Evolutionary conservation across 495 filamentous ascomycete genomes (phyloP).

Genomic region (Aspergillus egyptiacus): DNA sequence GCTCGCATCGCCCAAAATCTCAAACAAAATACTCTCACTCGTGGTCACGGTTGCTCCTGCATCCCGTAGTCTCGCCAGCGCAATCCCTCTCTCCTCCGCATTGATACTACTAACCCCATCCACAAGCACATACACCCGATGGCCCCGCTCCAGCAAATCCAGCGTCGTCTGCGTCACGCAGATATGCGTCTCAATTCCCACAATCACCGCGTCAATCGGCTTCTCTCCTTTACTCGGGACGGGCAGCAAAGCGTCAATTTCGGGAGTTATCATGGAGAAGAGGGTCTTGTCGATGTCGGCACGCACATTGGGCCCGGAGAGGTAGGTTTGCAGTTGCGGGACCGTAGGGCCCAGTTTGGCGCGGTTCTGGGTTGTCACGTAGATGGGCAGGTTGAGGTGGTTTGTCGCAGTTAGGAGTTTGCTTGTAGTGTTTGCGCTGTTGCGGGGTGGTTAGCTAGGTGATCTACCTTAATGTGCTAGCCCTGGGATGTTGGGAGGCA

Average conservation of each 20-base stretch:
- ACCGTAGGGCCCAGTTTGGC: slow-evolving; percentile 72
- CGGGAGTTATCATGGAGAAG: slow-evolving; percentile 73
- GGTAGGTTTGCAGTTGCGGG: slow-evolving; percentile 51
- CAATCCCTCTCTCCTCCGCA: slow-evolving; percentile 70
- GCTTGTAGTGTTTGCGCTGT: slow-evolving; percentile 32
- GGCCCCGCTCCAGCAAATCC: slow-evolving; percentile 66
- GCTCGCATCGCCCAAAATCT: slow-evolving; percentile 82
- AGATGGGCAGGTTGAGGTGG: slow-evolving; percentile 69
- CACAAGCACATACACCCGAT: slow-evolving; percentile 82
- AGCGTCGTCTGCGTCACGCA: slow-evolving; percentile 90
- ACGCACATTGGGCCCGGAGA: slow-evolving; percentile 36
- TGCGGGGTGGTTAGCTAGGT: not conserved
- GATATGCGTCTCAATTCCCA: slow-evolving; percentile 91
- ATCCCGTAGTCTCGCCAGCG: slow-evolving; percentile 64
- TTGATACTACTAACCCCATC: slow-evolving; percentile 89
- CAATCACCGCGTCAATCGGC: slow-evolving; percentile 38
- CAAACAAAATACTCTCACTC: slow-evolving; percentile 88
- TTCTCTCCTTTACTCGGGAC: slow-evolving; percentile 7
- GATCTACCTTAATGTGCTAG: no score
- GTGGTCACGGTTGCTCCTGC: slow-evolving; percentile 78
- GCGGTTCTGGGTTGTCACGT: slow-evolving; percentile 77
- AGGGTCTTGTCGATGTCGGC: slow-evolving; percentile 74
- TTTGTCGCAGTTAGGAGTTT: slow-evolving; percentile 43
- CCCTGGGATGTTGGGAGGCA: not conserved
- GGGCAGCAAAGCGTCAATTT: slow-evolving; percentile 35